Base-by-base conservation (phyloP, 495 filamentous ascomycete genomes). In the Aspergillus carlsbadensis region DNA sequence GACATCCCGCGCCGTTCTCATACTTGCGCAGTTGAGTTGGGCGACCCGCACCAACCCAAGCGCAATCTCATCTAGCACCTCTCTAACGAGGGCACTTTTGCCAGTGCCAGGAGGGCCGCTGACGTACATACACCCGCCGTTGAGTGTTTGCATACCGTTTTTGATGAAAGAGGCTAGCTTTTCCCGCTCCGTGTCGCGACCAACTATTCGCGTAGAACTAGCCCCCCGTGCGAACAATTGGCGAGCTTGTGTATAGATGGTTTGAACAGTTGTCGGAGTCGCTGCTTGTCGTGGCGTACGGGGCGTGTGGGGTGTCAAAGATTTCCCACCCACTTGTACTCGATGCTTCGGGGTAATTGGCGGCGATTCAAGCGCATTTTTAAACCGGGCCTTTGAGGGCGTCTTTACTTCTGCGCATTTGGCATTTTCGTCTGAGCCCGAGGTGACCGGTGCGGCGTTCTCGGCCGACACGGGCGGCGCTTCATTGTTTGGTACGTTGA, bases 41-140 rank as follows among this genome's bases (percentile, higher is more conserved):
- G 85, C 83, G 39, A 83, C 84, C 63, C 83, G 86, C 46, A 91
- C 72, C 5, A 69, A 64, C 2, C 61, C 71, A 36, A 69, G 66
- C 35, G 81, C 74, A 20, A 86, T 59, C 31, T 84, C 78, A 37
- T 80, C 73, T 47, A 86, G 88, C 26, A 96, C 81, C 62, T 96
- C 88, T 52, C 85, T 82, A 48, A 97, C 83, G 71, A 97, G 83
- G 4, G 94, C 95, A 69, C 92, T 96, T 72, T 99, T 99, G 6
- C 94, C 94, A 5, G 95, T 98, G 1, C 94, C 94, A 2, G 94
- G 94, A 26, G 94, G 94, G 0, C 94, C 94, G 61, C 91, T 96
- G 60, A 99, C 85, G 66, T 99, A 99, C 35, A 96, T 79, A 66
- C 92, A 96, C n/a, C 91, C 90, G 45, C 89, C 87, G 17, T 81